Conservation (phyloP, 305 asterid genomes). For the Fraxinus floribunda region DNA sequence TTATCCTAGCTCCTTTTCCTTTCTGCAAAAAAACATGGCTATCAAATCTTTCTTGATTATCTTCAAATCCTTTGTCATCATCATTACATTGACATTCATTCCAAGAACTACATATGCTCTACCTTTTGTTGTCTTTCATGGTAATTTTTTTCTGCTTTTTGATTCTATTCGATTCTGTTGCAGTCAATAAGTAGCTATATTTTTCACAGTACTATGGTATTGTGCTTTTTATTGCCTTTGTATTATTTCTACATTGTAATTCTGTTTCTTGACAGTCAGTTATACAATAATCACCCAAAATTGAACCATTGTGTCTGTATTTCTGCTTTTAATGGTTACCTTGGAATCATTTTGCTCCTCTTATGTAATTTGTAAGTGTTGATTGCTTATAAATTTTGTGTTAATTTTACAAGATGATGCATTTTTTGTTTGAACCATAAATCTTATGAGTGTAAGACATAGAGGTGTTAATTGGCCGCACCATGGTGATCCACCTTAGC, state of each 20-base stretch:
- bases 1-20: background rate
- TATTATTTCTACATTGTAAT: background rate
- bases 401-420: background rate
- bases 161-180: background rate
- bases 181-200: background rate
- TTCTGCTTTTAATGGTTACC: background rate
- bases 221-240: background rate
- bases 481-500: background rate
- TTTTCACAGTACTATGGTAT: background rate
- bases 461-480: background rate
- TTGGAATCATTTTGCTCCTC: background rate
- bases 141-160: constrained; percentile 34
- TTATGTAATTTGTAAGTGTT: background rate
- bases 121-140: constrained; percentile 92
- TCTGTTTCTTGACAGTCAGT: background rate
- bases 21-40: constrained; percentile 32
- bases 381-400: background rate
- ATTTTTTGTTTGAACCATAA: background rate
- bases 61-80: constrained; percentile 8
- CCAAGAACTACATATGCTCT: constrained; percentile 45
- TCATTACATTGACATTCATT: constrained; percentile 26
- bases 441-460: background rate
- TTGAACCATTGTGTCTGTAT: background rate
- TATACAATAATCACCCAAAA: background rate
- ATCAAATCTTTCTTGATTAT: constrained; percentile 19